Evolutionary conservation across 176 grass and related monocot species (phyloP), one percentile per base, ranked within the genome.

Genomic region (Elymus sibiricus): DNA sequence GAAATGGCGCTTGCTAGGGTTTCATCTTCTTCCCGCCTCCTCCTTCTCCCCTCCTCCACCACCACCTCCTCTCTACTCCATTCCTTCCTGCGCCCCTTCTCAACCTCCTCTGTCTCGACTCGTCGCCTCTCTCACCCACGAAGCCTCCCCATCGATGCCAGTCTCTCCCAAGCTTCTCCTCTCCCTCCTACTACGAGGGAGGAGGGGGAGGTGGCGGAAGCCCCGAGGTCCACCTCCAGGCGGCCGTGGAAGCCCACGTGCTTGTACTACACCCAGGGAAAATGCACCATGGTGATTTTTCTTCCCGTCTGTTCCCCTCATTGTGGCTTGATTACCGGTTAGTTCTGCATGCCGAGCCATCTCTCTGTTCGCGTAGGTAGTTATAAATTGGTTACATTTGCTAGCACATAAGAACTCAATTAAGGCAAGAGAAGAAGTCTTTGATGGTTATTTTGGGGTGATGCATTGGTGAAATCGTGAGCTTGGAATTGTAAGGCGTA

Each of bases 201-300:
- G 27, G 87, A 90, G 53, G 85, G 55, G 62, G 70, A 43, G 76
- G 12, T 64, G 66, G 67, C 28, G 44, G 85, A 82, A 38, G 82
- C 73, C 9, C 21, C 76, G 84, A 76, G 39, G 42, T 9, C 74
- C 49, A 64, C 28, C 19, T 64, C 83, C 49, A 84, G 71, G 59
- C 78, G 56, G 13, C 83, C 85, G n/a, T 98, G 96, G 96, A 98
- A 84, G 85, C 96, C 89, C 68, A 89, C 88, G 46, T 98, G 92
- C 70, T 86, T 97, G 83, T 97, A 97, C 61, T 94, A 93, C 79
- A 95, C 90, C 10, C 95, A 97, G 86, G 87, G 90, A 40, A 97
- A 84, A 72, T 97, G 92, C 82, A 90, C 90, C 55, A 90, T 91
- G 92, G 92, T 97, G 88, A 69, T 76, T 55, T 77, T 77, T 78